Evolutionary conservation across 768 basidiomycete species (phyloP).

Genomic region (Dendrothele bispora): DNA sequence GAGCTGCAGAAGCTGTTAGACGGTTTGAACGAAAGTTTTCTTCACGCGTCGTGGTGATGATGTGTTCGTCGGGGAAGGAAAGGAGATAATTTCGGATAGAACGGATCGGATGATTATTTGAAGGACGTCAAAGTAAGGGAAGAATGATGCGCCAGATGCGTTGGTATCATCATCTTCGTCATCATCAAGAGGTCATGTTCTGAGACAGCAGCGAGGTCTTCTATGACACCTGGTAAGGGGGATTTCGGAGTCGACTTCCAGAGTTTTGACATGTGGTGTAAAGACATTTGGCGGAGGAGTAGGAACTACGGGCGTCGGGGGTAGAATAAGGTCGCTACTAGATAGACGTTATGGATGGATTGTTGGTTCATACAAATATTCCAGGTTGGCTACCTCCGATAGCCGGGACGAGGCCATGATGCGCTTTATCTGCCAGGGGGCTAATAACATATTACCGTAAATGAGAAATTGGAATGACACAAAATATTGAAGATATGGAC

Average conservation of each 20-base stretch:
- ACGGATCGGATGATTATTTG: conserved; percentile 82
- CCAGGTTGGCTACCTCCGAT: too few species aligned
- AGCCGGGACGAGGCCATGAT: conserved; percentile 72
- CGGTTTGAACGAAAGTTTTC: conserved; percentile 58
- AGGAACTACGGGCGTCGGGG: conserved; percentile 66
- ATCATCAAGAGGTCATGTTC: conserved; percentile 57
- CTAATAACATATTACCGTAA: not conserved
- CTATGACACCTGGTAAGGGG: conserved; percentile 75
- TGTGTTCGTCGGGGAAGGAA: conserved; percentile 79
- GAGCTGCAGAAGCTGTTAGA: conserved; percentile 29
- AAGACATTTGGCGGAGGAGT: conserved; percentile 36
- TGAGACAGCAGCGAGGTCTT: conserved; percentile 69
- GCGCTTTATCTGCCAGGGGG: conserved; percentile 37
- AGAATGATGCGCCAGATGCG: conserved; percentile 21
- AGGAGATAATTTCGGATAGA: conserved; percentile 83
- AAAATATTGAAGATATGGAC: too few species aligned
- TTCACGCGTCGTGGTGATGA: conserved; percentile 52
- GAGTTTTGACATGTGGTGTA: conserved; percentile 59
- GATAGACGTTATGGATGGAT: conserved; percentile 40
- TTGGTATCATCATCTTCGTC: conserved; percentile 6
- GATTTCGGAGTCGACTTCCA: conserved; percentile 74
- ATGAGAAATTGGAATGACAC: conserved; percentile 3
- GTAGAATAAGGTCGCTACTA: conserved; percentile 62
- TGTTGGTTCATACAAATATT: conserved; percentile 42
- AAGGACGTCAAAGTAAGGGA: conserved; percentile 72